Evolutionary conservation across 768 basidiomycete species (phyloP), one percentile per base, ranked within the genome.

Genomic region (Suillus ampliporus): DNA sequence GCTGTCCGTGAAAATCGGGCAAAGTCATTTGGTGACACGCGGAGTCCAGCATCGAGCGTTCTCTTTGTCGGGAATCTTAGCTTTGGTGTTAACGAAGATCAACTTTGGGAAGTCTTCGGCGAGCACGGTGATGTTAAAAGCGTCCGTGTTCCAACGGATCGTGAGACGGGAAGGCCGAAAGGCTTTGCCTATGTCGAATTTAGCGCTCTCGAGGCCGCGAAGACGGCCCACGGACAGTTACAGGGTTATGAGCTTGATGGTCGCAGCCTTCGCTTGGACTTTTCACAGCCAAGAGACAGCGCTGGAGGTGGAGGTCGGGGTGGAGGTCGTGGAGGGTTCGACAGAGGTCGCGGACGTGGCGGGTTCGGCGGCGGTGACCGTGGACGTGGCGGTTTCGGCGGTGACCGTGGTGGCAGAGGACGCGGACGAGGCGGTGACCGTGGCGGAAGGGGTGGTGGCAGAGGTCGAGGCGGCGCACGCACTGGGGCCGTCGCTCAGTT

Each of bases 151-250:
- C 95, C 95, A 35, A 97, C 95, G 43, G 95, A 99, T 76, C 84
- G 93, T 67, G 97, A 99, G 56, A 85, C 91, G 8, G 95, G 95
- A 34, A 84, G 82, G 64, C 89, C 93, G 51, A 99, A 98, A 77
- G 97, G 97, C 70, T 99, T 97, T 77, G 97, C 89, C 23, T 99
- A 99, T 77, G 92, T 99, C 72, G 95, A 98, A 77, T 97, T 96
- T 77, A 86, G 89, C 67, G 89, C 90, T 68, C 71, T 94, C 43
- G 91, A 89, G 31, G 79, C 84, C 59, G 92, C 97, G 13, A 89
- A 89, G 78, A 89, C 88, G 72, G 97, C 97, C 3, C 86, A 88
- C 64, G 87, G 84, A 68, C 86, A 84, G 5, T 81, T 86, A 31
- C 82, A 84, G 44, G 92, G 93, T 37, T 76, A 80, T 61, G 92